Evolutionary conservation across 257 asterid species (phyloP).

Genomic region (Solanum commersonii): DNA sequence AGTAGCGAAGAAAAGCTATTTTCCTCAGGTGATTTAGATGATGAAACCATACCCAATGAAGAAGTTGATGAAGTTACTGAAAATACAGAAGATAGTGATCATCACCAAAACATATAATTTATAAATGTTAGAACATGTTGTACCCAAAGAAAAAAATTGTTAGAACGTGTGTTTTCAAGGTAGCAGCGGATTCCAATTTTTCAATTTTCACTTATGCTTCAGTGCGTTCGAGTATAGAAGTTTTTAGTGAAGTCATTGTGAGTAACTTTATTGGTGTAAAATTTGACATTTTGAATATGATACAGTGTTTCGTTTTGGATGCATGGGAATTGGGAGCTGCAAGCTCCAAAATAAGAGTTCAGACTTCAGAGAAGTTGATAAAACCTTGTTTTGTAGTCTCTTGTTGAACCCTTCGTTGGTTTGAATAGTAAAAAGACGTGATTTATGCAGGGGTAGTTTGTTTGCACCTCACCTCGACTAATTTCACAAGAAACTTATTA

Average conservation of each 20-base stretch:
- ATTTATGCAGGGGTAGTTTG: not conserved
- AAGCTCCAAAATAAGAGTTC: not conserved
- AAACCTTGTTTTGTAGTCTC: not conserved
- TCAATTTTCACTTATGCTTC: not conserved
- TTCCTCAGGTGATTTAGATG: slow-evolving; percentile 15
- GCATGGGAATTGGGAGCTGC: not conserved
- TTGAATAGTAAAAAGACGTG: not conserved
- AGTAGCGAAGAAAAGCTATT: slow-evolving; percentile 17
- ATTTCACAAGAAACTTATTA: no score
- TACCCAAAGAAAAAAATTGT: not conserved
- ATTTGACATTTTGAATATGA: not conserved
- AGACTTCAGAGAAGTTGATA: not conserved
- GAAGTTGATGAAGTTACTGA: slow-evolving; percentile 33
- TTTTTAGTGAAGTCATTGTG: slow-evolving; percentile 12
- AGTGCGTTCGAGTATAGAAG: slow-evolving; percentile 16
- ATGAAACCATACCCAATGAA: slow-evolving; percentile 20
- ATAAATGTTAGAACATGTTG: slow-evolving; percentile 12
- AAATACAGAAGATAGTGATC: slow-evolving; percentile 18
- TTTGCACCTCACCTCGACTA: not conserved
- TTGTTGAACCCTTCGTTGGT: no score
- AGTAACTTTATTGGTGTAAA: not conserved
- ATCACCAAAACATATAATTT: slow-evolving; percentile 16
- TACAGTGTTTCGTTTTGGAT: not conserved
- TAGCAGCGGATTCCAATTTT: not conserved
- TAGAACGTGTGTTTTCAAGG: slow-evolving; percentile 11